Conservation (phyloP, 75 land plant species). For the Pseudotsuga menziesii region DNA sequence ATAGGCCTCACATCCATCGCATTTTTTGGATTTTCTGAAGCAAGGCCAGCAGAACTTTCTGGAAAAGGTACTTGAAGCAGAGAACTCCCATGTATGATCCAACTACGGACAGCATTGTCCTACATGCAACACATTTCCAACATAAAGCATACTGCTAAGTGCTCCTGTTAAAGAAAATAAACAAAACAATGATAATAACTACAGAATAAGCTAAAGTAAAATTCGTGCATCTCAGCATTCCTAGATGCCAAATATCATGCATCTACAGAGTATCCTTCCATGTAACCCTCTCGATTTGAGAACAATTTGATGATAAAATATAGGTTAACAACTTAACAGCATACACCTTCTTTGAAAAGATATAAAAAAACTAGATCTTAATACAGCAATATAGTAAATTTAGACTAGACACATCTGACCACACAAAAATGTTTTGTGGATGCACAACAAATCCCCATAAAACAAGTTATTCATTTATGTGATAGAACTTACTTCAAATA, state of each 20-base stretch:
- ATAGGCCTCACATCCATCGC: slow-evolving; percentile 21
- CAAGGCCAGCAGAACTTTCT: slow-evolving; percentile 16
- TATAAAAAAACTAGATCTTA: background rate
- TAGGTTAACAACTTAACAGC: background rate
- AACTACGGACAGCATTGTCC: slow-evolving; percentile 49
- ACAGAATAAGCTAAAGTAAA: background rate
- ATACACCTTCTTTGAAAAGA: background rate
- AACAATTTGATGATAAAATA: background rate
- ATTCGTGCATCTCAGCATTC: background rate
- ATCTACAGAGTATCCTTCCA: background rate
- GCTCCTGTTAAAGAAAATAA: background rate
- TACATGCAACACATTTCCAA: slow-evolving; percentile 1
- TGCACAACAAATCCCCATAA: background rate
- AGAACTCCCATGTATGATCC: slow-evolving; percentile 30
- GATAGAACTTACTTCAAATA: background rate
- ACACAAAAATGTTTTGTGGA: background rate
- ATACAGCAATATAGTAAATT: background rate
- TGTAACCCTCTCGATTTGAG: background rate
- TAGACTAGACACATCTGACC: background rate
- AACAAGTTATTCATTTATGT: background rate
- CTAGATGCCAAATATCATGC: background rate
- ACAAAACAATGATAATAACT: background rate
- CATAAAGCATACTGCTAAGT: background rate
- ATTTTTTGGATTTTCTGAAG: slow-evolving; percentile 8
- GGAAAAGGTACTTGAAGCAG: slow-evolving; percentile 33